A percentile compares a stretch with the other conserved stretches of the same genome.
phyloP scores from a whole-genome alignment of 495 filamentous ascomycete genomes.

The Xylaria intraflava region DNA sequence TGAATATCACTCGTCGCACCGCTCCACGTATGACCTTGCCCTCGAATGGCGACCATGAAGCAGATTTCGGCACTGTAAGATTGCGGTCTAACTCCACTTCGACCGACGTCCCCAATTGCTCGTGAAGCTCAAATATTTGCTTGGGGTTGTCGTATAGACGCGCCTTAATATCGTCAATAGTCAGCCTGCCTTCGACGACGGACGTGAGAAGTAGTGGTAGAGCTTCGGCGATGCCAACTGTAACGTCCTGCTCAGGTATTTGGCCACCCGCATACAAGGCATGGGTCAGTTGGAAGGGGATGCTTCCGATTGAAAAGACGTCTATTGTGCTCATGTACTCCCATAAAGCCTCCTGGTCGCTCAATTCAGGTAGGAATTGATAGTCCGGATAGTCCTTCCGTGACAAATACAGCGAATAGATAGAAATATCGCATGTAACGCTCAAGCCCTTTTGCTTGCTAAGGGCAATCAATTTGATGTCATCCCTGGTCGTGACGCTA shows the following conservation, averaged over 20 bases:
- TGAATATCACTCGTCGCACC: slow-evolving; percentile 73
- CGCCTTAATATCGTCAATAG: slow-evolving; percentile 62
- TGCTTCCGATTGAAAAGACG: slow-evolving; percentile 75
- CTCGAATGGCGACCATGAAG: slow-evolving; percentile 67
- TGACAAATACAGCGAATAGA: slow-evolving; percentile 75
- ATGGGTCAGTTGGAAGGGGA: slow-evolving; percentile 71
- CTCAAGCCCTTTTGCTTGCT: slow-evolving; percentile 77
- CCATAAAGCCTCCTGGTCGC: slow-evolving; percentile 75
- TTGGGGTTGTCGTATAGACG: slow-evolving; percentile 76
- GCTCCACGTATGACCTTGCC: slow-evolving; percentile 65
- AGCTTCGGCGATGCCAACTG: slow-evolving; percentile 66
- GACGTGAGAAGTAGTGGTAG: slow-evolving; percentile 74
- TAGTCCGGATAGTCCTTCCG: slow-evolving; percentile 68
- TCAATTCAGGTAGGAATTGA: slow-evolving; percentile 56
- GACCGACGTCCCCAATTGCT: slow-evolving; percentile 65
- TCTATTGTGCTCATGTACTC: slow-evolving; percentile 71
- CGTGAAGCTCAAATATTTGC: slow-evolving; percentile 80
- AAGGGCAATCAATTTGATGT: slow-evolving; percentile 71
- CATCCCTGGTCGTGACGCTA: slow-evolving; percentile 74
- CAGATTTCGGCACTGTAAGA: slow-evolving; percentile 49
- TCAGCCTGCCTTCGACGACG: slow-evolving; percentile 67
- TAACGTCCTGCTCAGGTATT: slow-evolving; percentile 32
- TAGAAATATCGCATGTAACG: slow-evolving; percentile 78
- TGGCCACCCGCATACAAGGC: slow-evolving; percentile 39
- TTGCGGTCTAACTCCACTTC: slow-evolving; percentile 70